These are phyloP conservation scores for Thalassiosira allenii DNA, from an alignment of 352 stramenopile species.

Conservation along the genomic window DNA sequence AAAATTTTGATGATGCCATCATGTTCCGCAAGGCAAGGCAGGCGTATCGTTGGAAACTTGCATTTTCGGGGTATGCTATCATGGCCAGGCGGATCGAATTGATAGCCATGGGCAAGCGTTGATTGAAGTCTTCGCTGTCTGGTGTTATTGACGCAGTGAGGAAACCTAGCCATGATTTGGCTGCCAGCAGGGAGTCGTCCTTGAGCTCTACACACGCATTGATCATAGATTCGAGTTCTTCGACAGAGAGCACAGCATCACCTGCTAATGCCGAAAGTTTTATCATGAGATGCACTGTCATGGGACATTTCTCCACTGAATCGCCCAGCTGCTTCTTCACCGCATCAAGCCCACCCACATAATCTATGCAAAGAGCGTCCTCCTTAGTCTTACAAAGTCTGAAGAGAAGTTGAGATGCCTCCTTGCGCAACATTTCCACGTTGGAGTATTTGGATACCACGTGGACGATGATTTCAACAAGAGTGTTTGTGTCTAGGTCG, in stretches of 20 bases:
- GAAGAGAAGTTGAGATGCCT: conserved; percentile 18
- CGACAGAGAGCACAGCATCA: background rate
- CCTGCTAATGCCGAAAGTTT: conserved; percentile 13
- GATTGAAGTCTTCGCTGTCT: background rate
- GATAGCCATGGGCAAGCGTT: background rate
- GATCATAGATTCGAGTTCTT: too few relatives aligned
- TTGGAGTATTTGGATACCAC: conserved; percentile 5
- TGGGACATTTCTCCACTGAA: background rate
- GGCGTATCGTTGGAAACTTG: conserved; percentile 1
- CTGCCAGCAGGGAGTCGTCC: background rate
- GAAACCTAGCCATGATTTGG: conserved; percentile 5
- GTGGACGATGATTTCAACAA: conserved; percentile 13
- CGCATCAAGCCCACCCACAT: background rate
- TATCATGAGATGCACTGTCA: conserved; percentile 18
- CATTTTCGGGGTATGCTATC: background rate
- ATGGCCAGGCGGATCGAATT: background rate
- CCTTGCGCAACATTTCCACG: conserved; percentile 7
- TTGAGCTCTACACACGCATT: background rate
- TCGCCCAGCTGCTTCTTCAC: background rate
- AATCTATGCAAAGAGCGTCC: conserved; percentile 11
- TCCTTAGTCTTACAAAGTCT: conserved; percentile 24
- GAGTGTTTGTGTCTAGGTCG: background rate
- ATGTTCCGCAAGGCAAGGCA: conserved; percentile 16
- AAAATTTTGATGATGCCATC: too few relatives aligned
- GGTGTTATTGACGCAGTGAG: background rate